Percentiles rank a stretch among this genome's conserved stretches.
phyloP scores from a whole-genome alignment of 2,329 filamentous ascomycete genomes.

The Trichoderma citrinoviride region DNA sequence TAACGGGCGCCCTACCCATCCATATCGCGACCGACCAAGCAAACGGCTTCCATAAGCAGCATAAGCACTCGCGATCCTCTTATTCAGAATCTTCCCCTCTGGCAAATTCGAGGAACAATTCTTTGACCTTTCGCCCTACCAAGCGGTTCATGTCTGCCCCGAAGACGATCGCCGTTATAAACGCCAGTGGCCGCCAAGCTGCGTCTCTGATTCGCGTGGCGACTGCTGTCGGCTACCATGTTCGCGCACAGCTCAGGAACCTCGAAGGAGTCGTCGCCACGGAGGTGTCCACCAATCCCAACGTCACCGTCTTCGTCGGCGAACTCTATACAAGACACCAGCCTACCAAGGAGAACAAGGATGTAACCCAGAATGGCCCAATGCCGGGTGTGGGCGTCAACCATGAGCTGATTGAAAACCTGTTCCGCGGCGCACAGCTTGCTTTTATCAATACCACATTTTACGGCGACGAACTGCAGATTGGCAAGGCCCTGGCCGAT shows the following conservation, averaged over 20 bases:
- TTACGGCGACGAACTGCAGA: slow-evolving; percentile 89
- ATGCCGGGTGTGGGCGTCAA: slow-evolving; percentile 67
- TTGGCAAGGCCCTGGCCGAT: slow-evolving; percentile 84
- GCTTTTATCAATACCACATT: slow-evolving; percentile 99
- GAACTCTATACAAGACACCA: slow-evolving; percentile 60
- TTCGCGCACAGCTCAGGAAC: slow-evolving; percentile 87
- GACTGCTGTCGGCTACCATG: slow-evolving; percentile 87
- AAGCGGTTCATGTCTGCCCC: slow-evolving; percentile 59
- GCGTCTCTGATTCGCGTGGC: slow-evolving; percentile 93
- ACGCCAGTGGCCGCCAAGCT: slow-evolving; percentile 92
- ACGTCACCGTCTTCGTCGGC: slow-evolving; percentile 64
- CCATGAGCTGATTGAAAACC: slow-evolving; percentile 65
- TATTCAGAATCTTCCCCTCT: slow-evolving; percentile 60
- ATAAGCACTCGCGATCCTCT: slow-evolving; percentile 61
- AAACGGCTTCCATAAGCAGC: slow-evolving; percentile 42
- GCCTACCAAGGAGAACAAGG: slow-evolving; percentile 49
- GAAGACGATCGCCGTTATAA: slow-evolving; percentile 91
- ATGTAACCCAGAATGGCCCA: slow-evolving; percentile 66
- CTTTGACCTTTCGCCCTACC: slow-evolving; percentile 57
- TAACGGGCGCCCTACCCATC: slow-evolving; percentile 40
- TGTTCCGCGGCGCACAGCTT: slow-evolving; percentile 81
- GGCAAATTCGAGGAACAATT: slow-evolving; percentile 55
- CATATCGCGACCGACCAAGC: slow-evolving; percentile 38
- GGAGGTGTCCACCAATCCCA: slow-evolving; percentile 78
- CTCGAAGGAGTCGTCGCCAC: slow-evolving; percentile 83